phyloP scores from a whole-genome alignment of 345 rosid species.

The Sisymbrium altissimum region DNA sequence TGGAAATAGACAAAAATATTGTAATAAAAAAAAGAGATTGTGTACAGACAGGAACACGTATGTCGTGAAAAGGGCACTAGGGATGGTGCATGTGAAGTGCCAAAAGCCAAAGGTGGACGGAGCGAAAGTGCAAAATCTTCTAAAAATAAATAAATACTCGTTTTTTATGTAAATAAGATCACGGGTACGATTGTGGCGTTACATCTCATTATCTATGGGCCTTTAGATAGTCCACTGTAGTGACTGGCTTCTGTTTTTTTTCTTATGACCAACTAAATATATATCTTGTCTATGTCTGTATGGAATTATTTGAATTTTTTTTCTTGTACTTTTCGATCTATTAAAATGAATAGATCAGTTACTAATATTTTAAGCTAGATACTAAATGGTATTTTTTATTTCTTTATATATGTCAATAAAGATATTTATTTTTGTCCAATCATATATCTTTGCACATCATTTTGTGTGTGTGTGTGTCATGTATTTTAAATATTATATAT shows the following conservation, averaged over 20 bases:
- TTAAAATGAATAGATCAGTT: no score
- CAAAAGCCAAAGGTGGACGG: slow-evolving; percentile 7
- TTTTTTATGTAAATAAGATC: not conserved
- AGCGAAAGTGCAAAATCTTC: not conserved
- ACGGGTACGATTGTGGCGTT: slow-evolving; percentile 20
- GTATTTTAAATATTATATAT: not conserved
- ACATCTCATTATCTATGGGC: slow-evolving; percentile 11
- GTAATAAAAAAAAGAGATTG: not conserved
- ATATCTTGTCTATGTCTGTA: not conserved
- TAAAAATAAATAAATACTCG: no score
- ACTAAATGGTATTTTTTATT: not conserved
- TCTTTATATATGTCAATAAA: not conserved
- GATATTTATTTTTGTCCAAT: not conserved
- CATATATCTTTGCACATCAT: not conserved
- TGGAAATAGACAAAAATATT: not conserved
- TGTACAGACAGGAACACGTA: not conserved
- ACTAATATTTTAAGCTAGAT: no score
- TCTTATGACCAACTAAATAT: not conserved
- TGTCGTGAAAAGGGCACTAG: slow-evolving; percentile 16
- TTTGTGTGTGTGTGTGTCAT: not conserved
- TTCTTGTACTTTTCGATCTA: not conserved
- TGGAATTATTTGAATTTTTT: not conserved
- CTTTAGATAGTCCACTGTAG: not conserved
- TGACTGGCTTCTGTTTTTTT: not conserved
- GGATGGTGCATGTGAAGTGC: slow-evolving; percentile 29